Percentiles rank a stretch among this genome's conserved stretches.
Conservation (phyloP, 805 yeast genomes). For the Metschnikowia kofuensis region DNA sequence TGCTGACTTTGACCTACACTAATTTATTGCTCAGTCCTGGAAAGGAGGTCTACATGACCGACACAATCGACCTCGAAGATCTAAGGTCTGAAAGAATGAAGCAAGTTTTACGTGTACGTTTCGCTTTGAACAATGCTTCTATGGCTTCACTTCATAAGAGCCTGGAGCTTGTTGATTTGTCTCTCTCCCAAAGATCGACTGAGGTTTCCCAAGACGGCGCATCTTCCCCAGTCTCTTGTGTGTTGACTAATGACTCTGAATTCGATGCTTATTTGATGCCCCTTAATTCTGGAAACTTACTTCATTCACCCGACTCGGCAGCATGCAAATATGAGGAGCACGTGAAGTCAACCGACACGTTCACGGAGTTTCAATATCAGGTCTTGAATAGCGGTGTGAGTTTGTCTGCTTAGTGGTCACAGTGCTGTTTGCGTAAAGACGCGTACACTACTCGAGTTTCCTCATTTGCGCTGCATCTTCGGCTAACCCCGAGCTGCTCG, state of each 20-base stretch:
- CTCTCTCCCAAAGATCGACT: neutral
- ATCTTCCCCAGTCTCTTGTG: conserved; percentile 2
- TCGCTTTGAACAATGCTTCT: neutral
- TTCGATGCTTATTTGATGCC: conserved; percentile 4
- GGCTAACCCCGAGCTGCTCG: neutral
- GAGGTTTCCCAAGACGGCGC: neutral
- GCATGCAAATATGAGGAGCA: neutral
- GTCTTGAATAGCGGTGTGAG: conserved; percentile 1
- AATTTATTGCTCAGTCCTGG: conserved; percentile 7
- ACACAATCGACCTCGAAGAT: conserved; percentile 6
- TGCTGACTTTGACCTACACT: neutral
- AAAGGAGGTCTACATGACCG: conserved; percentile 6
- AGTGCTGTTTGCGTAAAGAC: neutral
- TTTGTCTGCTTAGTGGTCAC: conserved; percentile 1
- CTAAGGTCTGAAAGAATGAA: conserved; percentile 4
- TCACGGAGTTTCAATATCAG: conserved; percentile 12
- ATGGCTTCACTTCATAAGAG: neutral
- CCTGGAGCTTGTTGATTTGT: neutral
- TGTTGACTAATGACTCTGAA: conserved; percentile 7
- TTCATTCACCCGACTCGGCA: neutral
- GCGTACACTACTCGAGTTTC: neutral
- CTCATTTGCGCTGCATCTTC: neutral
- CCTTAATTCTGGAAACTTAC: conserved; percentile 1
- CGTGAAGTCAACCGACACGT: neutral
- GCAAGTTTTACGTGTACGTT: conserved; percentile 8